phyloP scores from a whole-genome alignment of 108 stramenopile species.

The Stephanodiscus minutulus region DNA sequence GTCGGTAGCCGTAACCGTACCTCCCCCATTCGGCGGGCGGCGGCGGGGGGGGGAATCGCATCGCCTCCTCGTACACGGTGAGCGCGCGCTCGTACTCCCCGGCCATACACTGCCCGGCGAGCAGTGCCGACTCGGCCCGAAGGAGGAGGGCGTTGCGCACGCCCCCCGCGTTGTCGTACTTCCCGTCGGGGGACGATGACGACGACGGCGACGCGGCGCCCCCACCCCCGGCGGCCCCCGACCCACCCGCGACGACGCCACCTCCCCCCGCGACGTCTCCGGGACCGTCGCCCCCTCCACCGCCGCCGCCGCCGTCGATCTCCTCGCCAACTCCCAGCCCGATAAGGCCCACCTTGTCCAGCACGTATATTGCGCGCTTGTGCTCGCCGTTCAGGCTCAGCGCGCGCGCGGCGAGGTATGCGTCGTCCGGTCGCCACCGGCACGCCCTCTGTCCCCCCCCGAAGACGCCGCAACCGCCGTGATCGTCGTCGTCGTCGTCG shows the following conservation, averaged over 20 bases:
- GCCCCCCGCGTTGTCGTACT: slow-evolving; percentile 10
- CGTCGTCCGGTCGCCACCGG: slow-evolving; percentile 51
- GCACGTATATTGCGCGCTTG: slow-evolving; percentile 54
- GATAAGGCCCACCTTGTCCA: slow-evolving; percentile 57
- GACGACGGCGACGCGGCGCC: not conserved
- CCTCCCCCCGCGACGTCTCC: slow-evolving; percentile 49
- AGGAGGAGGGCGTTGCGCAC: slow-evolving; percentile 31
- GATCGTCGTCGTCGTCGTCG: not conserved
- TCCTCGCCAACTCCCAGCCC: slow-evolving; percentile 11
- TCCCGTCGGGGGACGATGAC: not conserved
- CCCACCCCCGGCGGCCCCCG: slow-evolving; percentile 54
- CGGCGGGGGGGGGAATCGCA: slow-evolving; percentile 45
- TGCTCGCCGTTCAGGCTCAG: slow-evolving; percentile 54
- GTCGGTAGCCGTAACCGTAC: slow-evolving; percentile 41
- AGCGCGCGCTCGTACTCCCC: slow-evolving; percentile 42
- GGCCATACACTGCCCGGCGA: slow-evolving; percentile 44
- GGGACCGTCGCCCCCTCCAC: slow-evolving; percentile 39
- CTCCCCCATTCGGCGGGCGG: slow-evolving; percentile 30
- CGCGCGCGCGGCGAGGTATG: slow-evolving; percentile 64
- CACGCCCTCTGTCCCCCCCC: too few relatives aligned
- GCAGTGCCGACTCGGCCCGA: slow-evolving; percentile 38
- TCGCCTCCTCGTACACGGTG: slow-evolving; percentile 35
- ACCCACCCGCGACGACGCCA: not conserved
- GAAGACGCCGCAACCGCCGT: not conserved
- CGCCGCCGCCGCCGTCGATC: not conserved